These are phyloP conservation scores for Rhodotorula sp. DNA, from an alignment of 1,284 basidiomycete species.

Conservation along the genomic window DNA sequence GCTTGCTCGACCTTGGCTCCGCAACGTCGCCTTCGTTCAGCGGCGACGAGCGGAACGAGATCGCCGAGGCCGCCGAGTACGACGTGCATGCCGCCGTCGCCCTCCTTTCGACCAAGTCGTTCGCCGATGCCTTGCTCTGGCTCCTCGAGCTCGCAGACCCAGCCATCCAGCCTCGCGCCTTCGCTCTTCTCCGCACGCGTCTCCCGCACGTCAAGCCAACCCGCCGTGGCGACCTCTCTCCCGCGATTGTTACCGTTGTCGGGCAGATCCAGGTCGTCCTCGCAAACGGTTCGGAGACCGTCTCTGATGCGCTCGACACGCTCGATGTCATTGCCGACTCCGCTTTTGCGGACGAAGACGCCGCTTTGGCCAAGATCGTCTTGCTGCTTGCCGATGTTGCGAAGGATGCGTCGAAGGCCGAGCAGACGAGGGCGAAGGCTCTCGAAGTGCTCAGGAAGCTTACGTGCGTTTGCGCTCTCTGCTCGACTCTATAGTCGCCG, in stretches of 20 bases:
- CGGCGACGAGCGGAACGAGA: conserved; percentile 14
- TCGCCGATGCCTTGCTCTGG: conserved; percentile 49
- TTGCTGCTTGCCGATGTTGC: conserved; percentile 59
- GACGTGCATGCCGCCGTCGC: conserved; percentile 49
- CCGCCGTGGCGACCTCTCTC: conserved; percentile 58
- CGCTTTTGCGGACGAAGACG: conserved; percentile 64
- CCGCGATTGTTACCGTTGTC: conserved; percentile 58
- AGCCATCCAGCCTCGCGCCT: conserved; percentile 44
- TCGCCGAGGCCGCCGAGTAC: conserved; percentile 40
- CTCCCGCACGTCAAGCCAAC: conserved; percentile 62
- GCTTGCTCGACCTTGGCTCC: conserved; percentile 33
- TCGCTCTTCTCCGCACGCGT: conserved; percentile 61
- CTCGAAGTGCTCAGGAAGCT: conserved; percentile 61
- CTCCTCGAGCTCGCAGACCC: conserved; percentile 44
- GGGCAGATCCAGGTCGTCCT: conserved; percentile 57
- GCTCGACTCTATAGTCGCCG: conserved; percentile 46
- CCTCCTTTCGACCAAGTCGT: conserved; percentile 60
- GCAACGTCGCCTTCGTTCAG: conserved; percentile 11
- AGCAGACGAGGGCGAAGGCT: conserved; percentile 45
- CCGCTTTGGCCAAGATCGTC: conserved; percentile 59
- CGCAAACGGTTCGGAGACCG: conserved; percentile 46
- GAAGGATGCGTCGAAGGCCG: conserved; percentile 49
- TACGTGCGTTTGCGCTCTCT: conserved; percentile 47
- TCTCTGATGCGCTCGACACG: conserved; percentile 50
- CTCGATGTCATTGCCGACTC: conserved; percentile 61